Evolutionary conservation across 495 filamentous ascomycete genomes (phyloP), one percentile per base, ranked within the genome.

Genomic region (Neurospora sp.): DNA sequence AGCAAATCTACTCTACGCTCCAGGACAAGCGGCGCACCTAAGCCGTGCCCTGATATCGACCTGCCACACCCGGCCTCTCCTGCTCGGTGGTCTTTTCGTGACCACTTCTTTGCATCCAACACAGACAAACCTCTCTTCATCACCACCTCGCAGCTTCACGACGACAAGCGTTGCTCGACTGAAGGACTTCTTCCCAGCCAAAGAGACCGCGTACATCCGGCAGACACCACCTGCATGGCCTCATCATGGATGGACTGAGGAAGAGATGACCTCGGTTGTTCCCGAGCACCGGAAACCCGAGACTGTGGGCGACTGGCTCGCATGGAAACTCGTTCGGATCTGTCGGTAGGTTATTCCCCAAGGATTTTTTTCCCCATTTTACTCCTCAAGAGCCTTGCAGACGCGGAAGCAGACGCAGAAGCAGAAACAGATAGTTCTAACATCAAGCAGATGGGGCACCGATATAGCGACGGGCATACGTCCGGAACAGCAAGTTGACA

Each of bases 181-280:
- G 22, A 76, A 74, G 9, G 85, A 85, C 40, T 83, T 86, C 80
- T 86, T 86, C 73, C 85, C 85, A 1, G 72, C 73, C 41, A 85
- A 83, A 59, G 84, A 85, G 70, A 86, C 85, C 1, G 75, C 80
- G 1, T 75, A 78, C 41, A 88, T 89, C 73, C 78, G 81, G 14
- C 74, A 79, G 70, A 88, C 86, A 16, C 84, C 87, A 17, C 78
- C 90, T 41, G 86, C 90, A 73, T 93, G 91, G 90, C 84, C 86
- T 1, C 91, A 94, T 79, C 91, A 89, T 74, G 84, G 87, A 74
- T 91, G 82, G 70, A 84, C 84, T 16, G 79, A 86, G 76, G 70
- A 82, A 74, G 84, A 85, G 76, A 83, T 86, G 83, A 70, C 78
- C 12, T 75, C 73, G n/a, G 81, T 85, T 5, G 79, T 80, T 17